Conservation (phyloP, 208 protist genomes). For the Leishmania arabica region DNA sequence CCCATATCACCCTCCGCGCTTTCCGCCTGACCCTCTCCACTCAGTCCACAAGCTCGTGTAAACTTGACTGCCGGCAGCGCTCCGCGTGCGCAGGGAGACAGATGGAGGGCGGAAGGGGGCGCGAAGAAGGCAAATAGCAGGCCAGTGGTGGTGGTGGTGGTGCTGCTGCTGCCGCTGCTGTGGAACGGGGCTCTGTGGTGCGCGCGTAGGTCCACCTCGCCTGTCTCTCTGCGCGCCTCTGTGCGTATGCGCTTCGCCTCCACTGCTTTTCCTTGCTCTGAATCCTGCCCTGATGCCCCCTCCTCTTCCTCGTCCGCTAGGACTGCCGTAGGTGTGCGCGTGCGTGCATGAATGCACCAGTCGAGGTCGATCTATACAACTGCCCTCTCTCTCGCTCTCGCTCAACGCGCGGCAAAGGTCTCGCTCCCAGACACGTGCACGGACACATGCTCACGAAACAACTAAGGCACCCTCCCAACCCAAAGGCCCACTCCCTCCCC, state of each 20-base stretch:
- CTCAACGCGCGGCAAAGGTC: not conserved
- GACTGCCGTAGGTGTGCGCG: not conserved
- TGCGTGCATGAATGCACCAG: not conserved
- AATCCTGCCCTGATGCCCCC: not conserved
- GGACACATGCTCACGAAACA: not conserved
- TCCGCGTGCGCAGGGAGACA: not conserved
- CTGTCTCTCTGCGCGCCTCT: not conserved
- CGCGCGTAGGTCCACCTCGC: not conserved
- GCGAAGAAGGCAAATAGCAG: no score
- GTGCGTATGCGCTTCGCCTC: not conserved
- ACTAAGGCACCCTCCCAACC: not conserved
- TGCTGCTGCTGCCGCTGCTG: not conserved
- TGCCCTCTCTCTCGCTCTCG: not conserved
- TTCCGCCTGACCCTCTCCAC: not conserved
- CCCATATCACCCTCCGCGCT: not conserved
- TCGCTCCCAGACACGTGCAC: not conserved
- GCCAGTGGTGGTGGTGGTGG: not conserved
- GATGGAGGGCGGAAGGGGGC: not conserved
- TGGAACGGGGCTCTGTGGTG: not conserved
- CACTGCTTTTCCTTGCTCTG: not conserved
- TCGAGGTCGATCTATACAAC: not conserved
- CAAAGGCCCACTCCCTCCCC: not conserved
- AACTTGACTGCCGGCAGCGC: not conserved
- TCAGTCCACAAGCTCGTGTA: not conserved
- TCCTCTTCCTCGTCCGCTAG: not conserved